A percentile compares a stretch with the other conserved stretches of the same genome.
Conservation (phyloP, 768 basidiomycete species). For the Brasilioporus rufonigricans region DNA sequence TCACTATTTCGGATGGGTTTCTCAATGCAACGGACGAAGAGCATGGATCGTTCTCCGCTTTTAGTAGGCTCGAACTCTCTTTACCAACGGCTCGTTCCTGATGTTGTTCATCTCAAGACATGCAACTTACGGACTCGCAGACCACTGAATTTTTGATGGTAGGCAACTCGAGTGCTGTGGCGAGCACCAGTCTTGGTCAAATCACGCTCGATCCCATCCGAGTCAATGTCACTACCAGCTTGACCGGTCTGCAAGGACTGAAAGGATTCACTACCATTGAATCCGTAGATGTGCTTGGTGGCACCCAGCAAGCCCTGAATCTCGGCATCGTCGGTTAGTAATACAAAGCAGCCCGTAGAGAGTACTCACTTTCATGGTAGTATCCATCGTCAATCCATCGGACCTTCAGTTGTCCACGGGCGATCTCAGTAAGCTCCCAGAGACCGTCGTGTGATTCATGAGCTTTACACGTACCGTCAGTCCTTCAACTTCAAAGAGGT, state of each 20-base stretch:
- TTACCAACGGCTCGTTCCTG: neutral
- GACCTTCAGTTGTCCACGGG: constrained; percentile 60
- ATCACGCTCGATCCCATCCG: constrained; percentile 70
- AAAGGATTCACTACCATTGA: constrained; percentile 54
- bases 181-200: constrained; percentile 59
- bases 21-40: constrained; percentile 47
- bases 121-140: constrained; percentile 50
- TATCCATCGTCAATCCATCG: constrained; percentile 66
- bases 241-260: constrained; percentile 61
- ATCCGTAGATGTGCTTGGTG: constrained; percentile 64
- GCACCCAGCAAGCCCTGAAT: constrained; percentile 54
- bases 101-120: constrained; percentile 38
- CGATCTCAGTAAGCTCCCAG: constrained; percentile 51
- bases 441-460: neutral
- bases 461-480: constrained; percentile 30
- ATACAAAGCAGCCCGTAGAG: neutral
- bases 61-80: constrained; percentile 43
- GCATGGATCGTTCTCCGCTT: constrained; percentile 52
- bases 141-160: constrained; percentile 54
- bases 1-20: constrained; percentile 54
- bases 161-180: constrained; percentile 58
- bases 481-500: constrained; percentile 53
- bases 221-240: constrained; percentile 62
- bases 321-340: constrained; percentile 56
- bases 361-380: constrained; percentile 27